Evolutionary conservation across 371 early-diverging fungal species (phyloP), one percentile per base, ranked within the genome.

Genomic region (Lichtheimia corymbifera): DNA sequence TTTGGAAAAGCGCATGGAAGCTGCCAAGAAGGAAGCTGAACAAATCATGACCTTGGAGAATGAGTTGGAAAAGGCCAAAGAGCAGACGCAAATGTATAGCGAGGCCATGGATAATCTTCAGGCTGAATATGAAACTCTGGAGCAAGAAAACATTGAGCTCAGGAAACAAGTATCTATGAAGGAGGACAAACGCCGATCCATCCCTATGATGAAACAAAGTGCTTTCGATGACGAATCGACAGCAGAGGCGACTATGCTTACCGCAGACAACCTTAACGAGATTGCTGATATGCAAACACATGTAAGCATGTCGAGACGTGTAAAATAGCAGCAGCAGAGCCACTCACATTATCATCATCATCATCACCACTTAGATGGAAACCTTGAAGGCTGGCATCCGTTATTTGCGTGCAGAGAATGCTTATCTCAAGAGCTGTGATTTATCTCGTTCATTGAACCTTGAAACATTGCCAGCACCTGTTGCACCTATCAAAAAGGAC

Each of bases 381-480:
- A 74, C 89, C 0, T 81, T 95, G 47, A 88, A 87, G 62, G 77
- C 88, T 18, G 91, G 91, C 0, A 70, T 94, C 50, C 80, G 88
- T 12, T 93, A 85, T 68, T 58, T 94, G 59, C 85, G 93, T 40
- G 82, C 86, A 27, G 96, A 95, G 70, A 95, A 94, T 70, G 81
- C 91, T 4, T 83, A 90, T 27, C 68, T 95, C 40, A 91, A 91
- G 66, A 79, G 86, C n/a, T 61, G 71, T 5, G 83, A 83, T 27
- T 42, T 63, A 3, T 30, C 57, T 15, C 52, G 57, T 14, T 57
- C 63, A 18, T 53, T 65, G 14, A 41, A 60, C 6, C 56, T 61
- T 28, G 61, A 56, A 15, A 42, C 53, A 12, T 43, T 61, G 5
- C 61, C 61, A 5, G 45, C 50, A 14, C 35, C 59, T 17, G 18